These are phyloP conservation scores for Medicago arabica DNA, from an alignment of 306 rosid genomes.

Conservation along the genomic window DNA sequence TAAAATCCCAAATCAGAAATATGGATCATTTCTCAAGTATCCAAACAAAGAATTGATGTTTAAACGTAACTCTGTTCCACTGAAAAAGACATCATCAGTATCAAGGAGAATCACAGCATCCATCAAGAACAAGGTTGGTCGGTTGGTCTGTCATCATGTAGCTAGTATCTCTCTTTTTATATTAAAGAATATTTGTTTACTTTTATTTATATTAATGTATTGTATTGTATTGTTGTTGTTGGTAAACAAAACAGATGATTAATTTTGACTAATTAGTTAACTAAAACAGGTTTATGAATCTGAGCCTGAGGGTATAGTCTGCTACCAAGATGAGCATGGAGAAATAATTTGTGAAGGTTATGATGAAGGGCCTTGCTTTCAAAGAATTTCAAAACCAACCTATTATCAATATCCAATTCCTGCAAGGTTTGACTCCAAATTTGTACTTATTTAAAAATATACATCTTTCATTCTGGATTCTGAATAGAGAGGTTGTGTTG, in stretches of 20 bases:
- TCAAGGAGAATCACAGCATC: conserved; percentile 62
- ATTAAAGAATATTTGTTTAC: too few relatives aligned
- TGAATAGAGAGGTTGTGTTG: too few relatives aligned
- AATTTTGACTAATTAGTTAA: too few relatives aligned
- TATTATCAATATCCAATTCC: conserved; percentile 46
- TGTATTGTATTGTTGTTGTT: too few relatives aligned
- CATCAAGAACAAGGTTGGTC: conserved; percentile 64
- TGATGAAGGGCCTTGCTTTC: conserved; percentile 80
- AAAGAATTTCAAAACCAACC: conserved; percentile 51
- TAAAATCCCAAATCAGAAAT: conserved; percentile 48
- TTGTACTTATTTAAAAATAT: too few relatives aligned
- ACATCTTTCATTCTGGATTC: too few relatives aligned
- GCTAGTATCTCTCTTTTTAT: too few relatives aligned
- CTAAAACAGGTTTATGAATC: conserved; percentile 70
- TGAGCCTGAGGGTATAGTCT: conserved; percentile 66
- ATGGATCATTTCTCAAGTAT: conserved; percentile 50
- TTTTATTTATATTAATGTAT: too few relatives aligned
- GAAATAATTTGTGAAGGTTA: conserved; percentile 81
- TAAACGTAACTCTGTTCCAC: conserved; percentile 41
- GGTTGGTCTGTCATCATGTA: too few relatives aligned
- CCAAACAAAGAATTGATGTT: conserved; percentile 45
- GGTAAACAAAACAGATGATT: too few relatives aligned
- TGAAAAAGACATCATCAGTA: conserved; percentile 40
- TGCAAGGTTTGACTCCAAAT: too few relatives aligned
- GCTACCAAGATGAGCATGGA: conserved; percentile 77